Base-by-base conservation (phyloP, 2,329 filamentous ascomycete genomes). In the Hymenoscyphus infarciens region DNA sequence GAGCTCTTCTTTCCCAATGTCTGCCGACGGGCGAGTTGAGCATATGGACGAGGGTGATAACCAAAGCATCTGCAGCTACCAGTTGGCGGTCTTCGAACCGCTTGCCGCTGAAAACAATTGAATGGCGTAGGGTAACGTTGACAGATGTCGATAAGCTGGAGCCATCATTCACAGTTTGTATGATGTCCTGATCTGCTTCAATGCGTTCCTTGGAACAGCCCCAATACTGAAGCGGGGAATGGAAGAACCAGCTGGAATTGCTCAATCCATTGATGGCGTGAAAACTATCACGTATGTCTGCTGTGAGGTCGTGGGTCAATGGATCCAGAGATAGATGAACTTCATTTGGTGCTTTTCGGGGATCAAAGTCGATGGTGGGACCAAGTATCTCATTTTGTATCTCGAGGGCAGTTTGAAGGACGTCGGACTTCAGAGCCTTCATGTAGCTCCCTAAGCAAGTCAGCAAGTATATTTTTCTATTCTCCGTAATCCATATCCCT, bases 171-270 rank as follows among this genome's bases (percentile, higher is more conserved):
- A 93, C 87, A 0, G 90, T 93, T 1, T 76, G 74, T 2, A 92
- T 73, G 13, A 92, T 81, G 71, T 92, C 81, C 0, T 74, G 60
- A 69, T 94, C 90, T 16, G 75, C 73, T 29, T 82, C 73, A 57
- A 94, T 83, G 6, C 75, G 76, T 1, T 83, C 80, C 5, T 78
- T 71, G n/a, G 81, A 89, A 72, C 87, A 89, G 64, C 86, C 82
- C 90, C 90, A 94, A 74, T 92, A 93, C 74, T 91, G 87, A 60
- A 94, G 76, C 1, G 90, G 90, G n/a, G 90, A 93, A 70, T 93
- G 89, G 71, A 90, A 90, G 68, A 90, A 90, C 89, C 89, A 92
- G 3, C 85, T 85, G 68, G 86, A 77, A 67, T 85, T 82, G 3
- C 81, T 84, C 38, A 86, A 74, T 15, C 84, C 85, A 69, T 87